Evolutionary conservation across 352 stramenopile genomes (phyloP), one percentile per base, ranked within the genome.

Genomic region (Pythium dissimile): DNA sequence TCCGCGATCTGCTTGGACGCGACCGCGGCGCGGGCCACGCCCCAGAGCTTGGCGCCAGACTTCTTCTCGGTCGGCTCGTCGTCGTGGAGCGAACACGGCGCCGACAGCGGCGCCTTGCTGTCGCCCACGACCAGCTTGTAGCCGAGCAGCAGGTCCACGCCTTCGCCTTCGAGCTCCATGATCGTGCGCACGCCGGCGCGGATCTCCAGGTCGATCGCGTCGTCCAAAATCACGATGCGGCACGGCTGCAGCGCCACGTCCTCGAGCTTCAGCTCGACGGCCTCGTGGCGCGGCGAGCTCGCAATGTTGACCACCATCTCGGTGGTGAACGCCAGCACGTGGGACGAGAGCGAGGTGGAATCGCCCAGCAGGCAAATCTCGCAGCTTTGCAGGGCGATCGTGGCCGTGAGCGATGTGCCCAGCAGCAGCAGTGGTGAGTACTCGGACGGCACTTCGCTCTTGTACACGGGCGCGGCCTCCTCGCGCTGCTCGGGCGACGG

Each of bases 351-450:
- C 21, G 73, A 86, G 1, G 68, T 63, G 1, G 84, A 86, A 59
- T 94, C 80, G n/a, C 80, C 83, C 41, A 94, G 61, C 8, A 95
- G 62, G 61, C 86, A 95, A 31, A 94, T 75, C 34, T 94, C 83
- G 21, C 72, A 84, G 1, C 69, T 64, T 13, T 83, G 66, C 27
- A 94, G 66, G 9, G 68, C 13, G 30, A 95, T 61, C 32, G 67
- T 79, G 55, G 66, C 77, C 23, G 59, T 64, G 30, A 95, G 56
- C 21, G 71, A 73, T 57, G 80, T 80, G 8, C 77, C 78, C 1
- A 67, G 54, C 8, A 95, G 48, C 41, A 92, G 37, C 35, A 93
- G 67, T 3, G 86, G 84, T 44, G 80, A 89, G 37, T 88, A 92
- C 13, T 81, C 67, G 30, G 85, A 63, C 12, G 78, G 73, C 5